These are phyloP conservation scores for Corinectria fuckeliana DNA, from an alignment of 2,329 filamentous ascomycete genomes.

Conservation along the genomic window DNA sequence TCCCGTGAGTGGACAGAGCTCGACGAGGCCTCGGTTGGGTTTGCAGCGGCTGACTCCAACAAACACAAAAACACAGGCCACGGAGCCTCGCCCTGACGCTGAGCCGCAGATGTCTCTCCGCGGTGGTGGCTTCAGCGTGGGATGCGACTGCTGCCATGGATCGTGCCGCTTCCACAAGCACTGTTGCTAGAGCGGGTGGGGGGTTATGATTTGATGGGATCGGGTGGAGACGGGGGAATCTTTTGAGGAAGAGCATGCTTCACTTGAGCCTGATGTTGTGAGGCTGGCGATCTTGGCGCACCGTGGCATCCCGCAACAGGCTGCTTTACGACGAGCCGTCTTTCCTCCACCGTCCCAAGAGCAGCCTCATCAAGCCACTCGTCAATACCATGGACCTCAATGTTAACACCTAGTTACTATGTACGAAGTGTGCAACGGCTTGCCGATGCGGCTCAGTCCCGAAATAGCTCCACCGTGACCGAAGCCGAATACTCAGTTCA, in stretches of 20 bases:
- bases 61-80: constrained; percentile 14
- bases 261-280: too few species aligned
- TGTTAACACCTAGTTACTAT: too few species aligned
- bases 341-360: too few species aligned
- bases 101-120: constrained; percentile 35
- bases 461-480: not conserved
- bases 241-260: too few species aligned
- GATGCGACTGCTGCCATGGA: constrained; percentile 40
- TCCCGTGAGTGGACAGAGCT: not conserved
- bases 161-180: constrained; percentile 40
- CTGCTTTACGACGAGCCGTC: too few species aligned
- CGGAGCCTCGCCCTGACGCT: constrained; percentile 34
- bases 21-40: not conserved
- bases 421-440: too few species aligned
- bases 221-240: not conserved
- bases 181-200: constrained; percentile 33
- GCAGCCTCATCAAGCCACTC: too few species aligned
- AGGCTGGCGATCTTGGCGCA: too few species aligned
- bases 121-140: constrained; percentile 37
- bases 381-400: too few species aligned
- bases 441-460: too few species aligned
- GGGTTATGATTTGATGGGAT: not conserved
- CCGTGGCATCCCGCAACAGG: too few species aligned
- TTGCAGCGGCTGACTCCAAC: constrained; percentile 3
- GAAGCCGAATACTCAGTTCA: too few species aligned